Evolutionary conservation across 1,284 basidiomycete genomes (phyloP), one percentile per base, ranked within the genome.

Genomic region (Ceratobasidium papillatum): DNA sequence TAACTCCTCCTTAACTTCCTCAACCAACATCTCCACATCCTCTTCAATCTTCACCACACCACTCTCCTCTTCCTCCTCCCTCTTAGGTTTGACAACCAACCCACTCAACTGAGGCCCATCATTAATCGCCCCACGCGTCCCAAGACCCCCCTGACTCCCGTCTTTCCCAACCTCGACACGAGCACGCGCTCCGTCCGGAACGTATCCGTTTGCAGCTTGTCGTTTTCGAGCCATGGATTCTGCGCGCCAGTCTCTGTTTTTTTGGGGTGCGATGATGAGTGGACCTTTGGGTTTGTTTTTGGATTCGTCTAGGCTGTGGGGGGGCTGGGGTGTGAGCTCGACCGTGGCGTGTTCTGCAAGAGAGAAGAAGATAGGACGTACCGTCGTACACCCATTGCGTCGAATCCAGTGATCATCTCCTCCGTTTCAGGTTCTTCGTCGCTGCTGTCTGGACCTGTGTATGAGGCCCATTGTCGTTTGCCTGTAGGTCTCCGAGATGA

Each of bases 181-280:
- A 17, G 9, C 45, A 19, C 51, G 51, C 36, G 76, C 77, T 9
- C 77, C 74, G 5, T 89, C 87, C 0, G 94, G 94, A 9, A 93
- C 85, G 82, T 85, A 94, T 76, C 85, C 87, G 76, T 80, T 80
- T 49, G 79, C 83, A 80, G 80, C 78, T 84, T 84, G 78, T 85
- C 25, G 82, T 82, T 87, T 89, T 59, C 89, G 85, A 12, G 92
- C 92, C 9, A 90, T 82, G 51, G 66, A 69, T 52, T 69, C 66
- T 74, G 90, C 90, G 58, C 93, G 85, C 95, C 96, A 98, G 80
- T 98, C 95, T 43, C 89, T 87, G 80, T 98, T 96, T 77, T 94
- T 86, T 52, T 92, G 84, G 0, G 94, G 85, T 3, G 94, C 90
- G 63, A 98, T 98, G 38, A 96, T 89, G 12, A 97, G 87, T 0